phyloP scores from a whole-genome alignment of 768 basidiomycete species.

The Gyrodon lividus region DNA sequence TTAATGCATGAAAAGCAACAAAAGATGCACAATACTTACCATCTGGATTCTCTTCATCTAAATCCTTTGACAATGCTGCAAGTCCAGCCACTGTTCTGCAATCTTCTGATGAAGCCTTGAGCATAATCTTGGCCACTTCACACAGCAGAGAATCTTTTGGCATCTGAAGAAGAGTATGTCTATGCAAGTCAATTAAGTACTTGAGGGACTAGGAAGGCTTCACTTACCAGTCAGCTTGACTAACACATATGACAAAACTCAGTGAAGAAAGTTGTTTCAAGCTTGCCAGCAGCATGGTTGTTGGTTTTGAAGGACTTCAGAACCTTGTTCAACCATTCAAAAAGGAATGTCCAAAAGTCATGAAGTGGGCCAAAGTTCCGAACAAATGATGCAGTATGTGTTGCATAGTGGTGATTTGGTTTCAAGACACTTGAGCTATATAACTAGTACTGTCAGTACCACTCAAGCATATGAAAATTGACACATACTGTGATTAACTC shows the following conservation, averaged over 20 bases:
- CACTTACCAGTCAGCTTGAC: neutral
- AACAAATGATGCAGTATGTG: slow-evolving; percentile 26
- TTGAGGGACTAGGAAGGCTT: neutral
- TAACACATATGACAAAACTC: slow-evolving; percentile 22
- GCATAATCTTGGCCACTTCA: neutral
- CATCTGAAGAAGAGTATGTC: neutral
- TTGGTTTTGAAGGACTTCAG: slow-evolving; percentile 36
- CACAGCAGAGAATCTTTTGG: neutral
- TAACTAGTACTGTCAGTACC: slow-evolving; percentile 16
- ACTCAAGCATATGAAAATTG: neutral
- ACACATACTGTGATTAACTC: slow-evolving; percentile 22
- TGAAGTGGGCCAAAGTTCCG: slow-evolving; percentile 36
- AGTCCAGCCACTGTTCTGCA: neutral
- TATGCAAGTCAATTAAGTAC: slow-evolving; percentile 57
- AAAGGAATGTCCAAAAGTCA: slow-evolving; percentile 39
- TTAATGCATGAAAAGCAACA: neutral
- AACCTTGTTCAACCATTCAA: slow-evolving; percentile 37
- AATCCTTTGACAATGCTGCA: neutral
- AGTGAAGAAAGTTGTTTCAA: slow-evolving; percentile 29
- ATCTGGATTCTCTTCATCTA: neutral
- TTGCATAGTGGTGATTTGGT: slow-evolving; percentile 40
- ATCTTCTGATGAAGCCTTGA: neutral
- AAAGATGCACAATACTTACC: neutral
- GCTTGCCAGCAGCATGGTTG: slow-evolving; percentile 32
- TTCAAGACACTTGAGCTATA: slow-evolving; percentile 31